phyloP scores from a whole-genome alignment of 306 rosid genomes.

The Erythrophleum fordii region DNA sequence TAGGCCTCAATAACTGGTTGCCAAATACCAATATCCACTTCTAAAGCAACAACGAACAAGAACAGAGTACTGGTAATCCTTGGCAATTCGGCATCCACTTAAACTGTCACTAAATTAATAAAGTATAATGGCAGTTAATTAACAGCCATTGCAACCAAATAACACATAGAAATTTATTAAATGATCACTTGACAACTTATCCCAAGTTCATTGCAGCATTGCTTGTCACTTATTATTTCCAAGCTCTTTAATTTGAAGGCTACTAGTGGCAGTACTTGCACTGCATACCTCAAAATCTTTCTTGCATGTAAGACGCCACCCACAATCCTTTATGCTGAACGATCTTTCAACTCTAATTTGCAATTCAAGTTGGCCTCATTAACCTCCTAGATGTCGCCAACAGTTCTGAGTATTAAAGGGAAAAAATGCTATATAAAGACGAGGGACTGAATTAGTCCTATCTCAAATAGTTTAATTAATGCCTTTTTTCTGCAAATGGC shows the following conservation, averaged over 20 bases:
- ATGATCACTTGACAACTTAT: too few species aligned
- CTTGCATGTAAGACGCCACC: neutral
- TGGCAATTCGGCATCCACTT: too few species aligned
- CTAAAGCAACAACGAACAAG: too few species aligned
- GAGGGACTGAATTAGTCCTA: conserved; percentile 5
- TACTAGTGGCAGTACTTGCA: neutral
- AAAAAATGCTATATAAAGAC: conserved; percentile 2
- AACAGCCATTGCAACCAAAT: too few species aligned
- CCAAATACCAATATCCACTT: too few species aligned
- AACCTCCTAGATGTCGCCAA: neutral
- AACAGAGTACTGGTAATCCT: too few species aligned
- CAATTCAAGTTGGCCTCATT: neutral
- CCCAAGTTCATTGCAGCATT: neutral
- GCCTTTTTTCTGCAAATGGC: too few species aligned
- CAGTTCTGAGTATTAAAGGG: neutral
- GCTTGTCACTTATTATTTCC: neutral
- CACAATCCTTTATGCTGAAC: neutral
- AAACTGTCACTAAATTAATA: too few species aligned
- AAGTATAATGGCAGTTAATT: too few species aligned
- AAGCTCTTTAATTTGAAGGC: neutral
- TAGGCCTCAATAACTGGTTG: too few species aligned
- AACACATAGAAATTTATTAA: too few species aligned
- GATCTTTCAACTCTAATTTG: neutral
- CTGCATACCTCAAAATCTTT: neutral
- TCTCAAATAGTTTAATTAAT: too few species aligned